Percentiles rank a stretch among this genome's conserved stretches.
phyloP scores from a whole-genome alignment of 148 eudicot genomes.

The Chenopodium quinoa region DNA sequence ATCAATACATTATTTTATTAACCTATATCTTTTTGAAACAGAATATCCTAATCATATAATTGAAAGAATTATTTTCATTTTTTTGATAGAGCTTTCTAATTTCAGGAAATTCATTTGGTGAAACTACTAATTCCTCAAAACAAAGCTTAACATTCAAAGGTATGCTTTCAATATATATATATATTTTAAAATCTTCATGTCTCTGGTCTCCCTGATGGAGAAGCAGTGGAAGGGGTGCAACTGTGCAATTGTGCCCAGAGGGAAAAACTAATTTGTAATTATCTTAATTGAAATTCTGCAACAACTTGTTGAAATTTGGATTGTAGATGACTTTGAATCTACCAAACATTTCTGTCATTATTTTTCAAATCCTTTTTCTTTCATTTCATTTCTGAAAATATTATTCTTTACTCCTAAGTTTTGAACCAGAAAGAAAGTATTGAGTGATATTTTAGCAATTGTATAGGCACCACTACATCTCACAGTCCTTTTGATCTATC shows the following conservation, averaged over 20 bases:
- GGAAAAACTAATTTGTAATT: not conserved
- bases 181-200: not conserved
- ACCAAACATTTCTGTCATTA: not conserved
- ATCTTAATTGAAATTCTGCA: not conserved
- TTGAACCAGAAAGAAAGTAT: not conserved
- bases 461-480: not conserved
- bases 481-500: not conserved
- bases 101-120: conserved; percentile 88
- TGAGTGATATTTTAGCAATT: not conserved
- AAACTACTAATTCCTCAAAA: conserved; percentile 69
- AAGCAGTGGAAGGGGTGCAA: not conserved
- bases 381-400: not conserved
- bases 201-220: not conserved
- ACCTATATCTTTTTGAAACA: conserved; percentile 12
- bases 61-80: conserved; percentile 20
- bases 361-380: conserved; percentile 10
- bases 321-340: not conserved
- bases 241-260: not conserved
- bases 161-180: conserved; percentile 41
- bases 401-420: not conserved
- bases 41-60: conserved; percentile 11
- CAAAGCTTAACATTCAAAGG: conserved; percentile 85
- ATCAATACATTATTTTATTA: not conserved
- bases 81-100: conserved; percentile 52
- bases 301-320: not conserved